phyloP scores from a whole-genome alignment of 805 yeast species.

The Yamadazyma olivae region DNA sequence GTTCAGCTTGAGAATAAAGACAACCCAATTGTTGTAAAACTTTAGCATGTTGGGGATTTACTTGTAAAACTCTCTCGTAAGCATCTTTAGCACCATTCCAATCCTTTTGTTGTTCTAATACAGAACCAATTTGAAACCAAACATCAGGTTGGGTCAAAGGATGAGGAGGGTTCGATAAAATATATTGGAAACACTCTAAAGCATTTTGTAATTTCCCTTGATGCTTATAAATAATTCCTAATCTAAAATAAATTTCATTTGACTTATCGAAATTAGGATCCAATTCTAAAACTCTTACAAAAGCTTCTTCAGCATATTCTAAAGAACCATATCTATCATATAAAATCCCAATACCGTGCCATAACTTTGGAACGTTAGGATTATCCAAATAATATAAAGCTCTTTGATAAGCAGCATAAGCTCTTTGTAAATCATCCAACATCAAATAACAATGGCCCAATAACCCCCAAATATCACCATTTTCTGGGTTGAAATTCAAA shows the following conservation, averaged over 20 bases:
- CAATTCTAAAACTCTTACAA: constrained; percentile 90
- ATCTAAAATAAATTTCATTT: constrained; percentile 90
- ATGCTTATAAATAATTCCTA: constrained; percentile 95
- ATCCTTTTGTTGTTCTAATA: constrained; percentile 89
- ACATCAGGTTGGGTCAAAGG: constrained; percentile 96
- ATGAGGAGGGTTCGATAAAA: constrained; percentile 85
- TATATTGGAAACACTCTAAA: constrained; percentile 91
- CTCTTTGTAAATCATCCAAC: constrained; percentile 94
- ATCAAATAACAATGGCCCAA: constrained; percentile 94
- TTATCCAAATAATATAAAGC: constrained; percentile 88
- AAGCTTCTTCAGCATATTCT: constrained; percentile 98
- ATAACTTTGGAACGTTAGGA: constrained; percentile 92
- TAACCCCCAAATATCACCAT: constrained; percentile 97
- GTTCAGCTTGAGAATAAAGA: constrained; percentile 69
- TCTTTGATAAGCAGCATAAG: constrained; percentile 95
- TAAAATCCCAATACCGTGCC: constrained; percentile 98
- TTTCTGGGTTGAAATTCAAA: constrained; percentile 72
- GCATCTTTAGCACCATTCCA: constrained; percentile 92
- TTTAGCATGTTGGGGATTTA: constrained; percentile 92
- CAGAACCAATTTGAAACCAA: constrained; percentile 98
- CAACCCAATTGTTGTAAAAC: constrained; percentile 96
- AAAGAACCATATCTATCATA: constrained; percentile 95
- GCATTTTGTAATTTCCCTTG: constrained; percentile 86
- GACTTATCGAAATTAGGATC: constrained; percentile 97
- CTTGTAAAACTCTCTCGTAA: constrained; percentile 85